These are phyloP conservation scores for Cutaneotrichosporon cavernicola DNA, from an alignment of 1,284 basidiomycete genomes.

Conservation along the genomic window DNA sequence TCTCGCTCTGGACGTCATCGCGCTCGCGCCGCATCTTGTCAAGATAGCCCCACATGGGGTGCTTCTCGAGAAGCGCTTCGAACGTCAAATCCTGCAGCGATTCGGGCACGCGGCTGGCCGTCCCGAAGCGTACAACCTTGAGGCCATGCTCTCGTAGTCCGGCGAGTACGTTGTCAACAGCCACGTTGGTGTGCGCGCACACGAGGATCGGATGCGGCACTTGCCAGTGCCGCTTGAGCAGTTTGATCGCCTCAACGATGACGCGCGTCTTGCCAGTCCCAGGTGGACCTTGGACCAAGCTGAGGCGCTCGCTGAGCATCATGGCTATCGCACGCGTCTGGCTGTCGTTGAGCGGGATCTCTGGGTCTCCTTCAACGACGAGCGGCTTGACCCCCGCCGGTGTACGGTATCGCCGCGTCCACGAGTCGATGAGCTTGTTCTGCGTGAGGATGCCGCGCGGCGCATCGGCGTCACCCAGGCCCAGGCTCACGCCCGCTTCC, in stretches of 20 bases:
- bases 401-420: conserved; percentile 67
- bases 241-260: conserved; percentile 75
- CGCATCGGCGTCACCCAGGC: conserved; percentile 9
- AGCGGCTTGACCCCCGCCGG: conserved; percentile 59
- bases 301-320: conserved; percentile 76
- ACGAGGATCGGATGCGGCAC: conserved; percentile 81
- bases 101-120: conserved; percentile 62
- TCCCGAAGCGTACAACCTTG: conserved; percentile 74
- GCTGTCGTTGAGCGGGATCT: conserved; percentile 69
- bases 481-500: conserved; percentile 36
- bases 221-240: conserved; percentile 79
- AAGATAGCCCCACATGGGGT: conserved; percentile 60
- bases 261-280: conserved; percentile 96
- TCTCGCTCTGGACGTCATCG: conserved; percentile 55
- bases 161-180: conserved; percentile 88
- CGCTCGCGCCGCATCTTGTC: conserved; percentile 61
- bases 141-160: conserved; percentile 62
- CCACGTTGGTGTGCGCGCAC: conserved; percentile 89
- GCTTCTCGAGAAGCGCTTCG: conserved; percentile 64
- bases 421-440: conserved; percentile 70
- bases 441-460: conserved; percentile 62
- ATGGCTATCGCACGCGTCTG: conserved; percentile 79
- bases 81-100: conserved; percentile 64
- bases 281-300: conserved; percentile 87
- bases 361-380: conserved; percentile 75